Conservation (phyloP, 176 grass and related monocot species). For the Tillandsia leiboldiana region DNA sequence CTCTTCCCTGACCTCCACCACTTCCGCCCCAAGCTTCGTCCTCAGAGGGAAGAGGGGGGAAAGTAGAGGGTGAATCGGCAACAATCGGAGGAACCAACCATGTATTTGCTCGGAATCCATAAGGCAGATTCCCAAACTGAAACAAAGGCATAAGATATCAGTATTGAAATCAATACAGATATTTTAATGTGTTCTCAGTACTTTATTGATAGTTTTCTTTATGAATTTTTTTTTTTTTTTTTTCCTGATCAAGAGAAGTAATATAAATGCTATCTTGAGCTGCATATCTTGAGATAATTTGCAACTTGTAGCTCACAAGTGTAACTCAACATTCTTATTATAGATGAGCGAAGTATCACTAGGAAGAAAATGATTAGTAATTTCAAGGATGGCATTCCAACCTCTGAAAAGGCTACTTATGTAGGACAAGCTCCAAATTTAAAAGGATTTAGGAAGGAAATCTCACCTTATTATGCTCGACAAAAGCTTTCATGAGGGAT, state of each 20-base stretch:
- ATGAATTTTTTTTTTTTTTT: no score
- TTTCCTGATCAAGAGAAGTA: no score
- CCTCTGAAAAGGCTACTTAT: background rate
- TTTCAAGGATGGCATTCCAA: background rate
- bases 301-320: no score
- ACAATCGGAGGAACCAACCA: slow-evolving; percentile 76
- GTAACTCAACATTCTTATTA: no score
- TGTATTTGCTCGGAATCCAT: slow-evolving; percentile 96
- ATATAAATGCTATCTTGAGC: no score
- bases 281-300: no score
- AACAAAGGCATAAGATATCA: slow-evolving; percentile 3
- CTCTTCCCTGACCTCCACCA: slow-evolving; percentile 81
- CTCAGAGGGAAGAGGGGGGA: slow-evolving; percentile 86
- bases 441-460: slow-evolving; percentile 10
- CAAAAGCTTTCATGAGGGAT: slow-evolving; percentile 85
- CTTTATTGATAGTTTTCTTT: background rate
- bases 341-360: no score
- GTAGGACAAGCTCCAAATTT: slow-evolving; percentile 1
- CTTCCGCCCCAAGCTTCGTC: slow-evolving; percentile 83
- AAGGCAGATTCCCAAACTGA: slow-evolving; percentile 99
- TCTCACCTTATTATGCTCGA: slow-evolving; percentile 96
- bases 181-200: background rate
- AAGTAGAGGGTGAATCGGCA: slow-evolving; percentile 59
- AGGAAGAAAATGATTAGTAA: background rate
- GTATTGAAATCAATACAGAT: slow-evolving; percentile 2